Percentiles rank a stretch among this genome's conserved stretches.
These are phyloP conservation scores for Pichiaceae sp. DNA, from an alignment of 1,139 yeast genomes.

Conservation along the genomic window DNA sequence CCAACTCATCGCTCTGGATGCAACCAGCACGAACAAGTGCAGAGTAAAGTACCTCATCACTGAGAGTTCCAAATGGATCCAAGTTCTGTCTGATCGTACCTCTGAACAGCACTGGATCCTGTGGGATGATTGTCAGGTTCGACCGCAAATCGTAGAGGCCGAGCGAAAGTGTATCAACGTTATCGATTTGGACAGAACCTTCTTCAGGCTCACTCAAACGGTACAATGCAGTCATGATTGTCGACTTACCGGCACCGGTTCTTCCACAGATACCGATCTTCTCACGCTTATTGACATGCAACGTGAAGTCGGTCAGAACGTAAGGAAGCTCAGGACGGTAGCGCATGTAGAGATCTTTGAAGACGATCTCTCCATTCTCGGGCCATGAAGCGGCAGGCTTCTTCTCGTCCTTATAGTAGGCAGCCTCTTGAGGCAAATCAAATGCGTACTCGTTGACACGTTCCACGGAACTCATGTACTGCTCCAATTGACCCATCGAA, in stretches of 20 bases:
- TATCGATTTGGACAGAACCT: constrained; percentile 27
- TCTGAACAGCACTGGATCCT: constrained; percentile 36
- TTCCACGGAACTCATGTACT: constrained; percentile 82
- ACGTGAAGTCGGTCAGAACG: constrained; percentile 49
- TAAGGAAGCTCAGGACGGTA: constrained; percentile 73
- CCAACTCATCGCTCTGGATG: constrained; percentile 20
- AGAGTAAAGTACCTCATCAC: constrained; percentile 36
- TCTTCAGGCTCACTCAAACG: constrained; percentile 47
- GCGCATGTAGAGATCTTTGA: constrained; percentile 50
- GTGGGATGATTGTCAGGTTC: constrained; percentile 34
- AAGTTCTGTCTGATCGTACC: constrained; percentile 33
- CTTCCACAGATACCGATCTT: constrained; percentile 36
- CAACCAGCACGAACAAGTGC: constrained; percentile 38
- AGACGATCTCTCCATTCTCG: constrained; percentile 42
- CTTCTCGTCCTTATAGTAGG: constrained; percentile 24
- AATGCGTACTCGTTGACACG: constrained; percentile 65
- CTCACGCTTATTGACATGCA: constrained; percentile 29
- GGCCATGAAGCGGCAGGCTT: constrained; percentile 44
- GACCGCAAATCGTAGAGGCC: constrained; percentile 29
- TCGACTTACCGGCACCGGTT: constrained; percentile 38
- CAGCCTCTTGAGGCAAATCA: constrained; percentile 59
- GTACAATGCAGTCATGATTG: constrained; percentile 32
- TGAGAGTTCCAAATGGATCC: constrained; percentile 30
- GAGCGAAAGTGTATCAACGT: constrained; percentile 25
- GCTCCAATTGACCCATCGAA: constrained; percentile 63